phyloP scores from a whole-genome alignment of 306 rosid species.

The Neltuma alba region DNA sequence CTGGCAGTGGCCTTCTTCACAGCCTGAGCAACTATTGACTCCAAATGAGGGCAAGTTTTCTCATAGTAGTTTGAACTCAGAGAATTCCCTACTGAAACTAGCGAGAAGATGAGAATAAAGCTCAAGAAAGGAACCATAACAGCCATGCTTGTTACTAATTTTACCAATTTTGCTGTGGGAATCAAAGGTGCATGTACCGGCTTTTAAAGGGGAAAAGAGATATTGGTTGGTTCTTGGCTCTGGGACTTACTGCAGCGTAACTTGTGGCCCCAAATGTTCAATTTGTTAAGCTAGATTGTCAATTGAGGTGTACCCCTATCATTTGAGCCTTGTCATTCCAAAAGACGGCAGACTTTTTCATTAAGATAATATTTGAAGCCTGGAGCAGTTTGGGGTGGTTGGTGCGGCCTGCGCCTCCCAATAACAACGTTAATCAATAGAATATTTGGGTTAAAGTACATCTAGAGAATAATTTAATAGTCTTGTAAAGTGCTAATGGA shows the following conservation, averaged over 20 bases:
- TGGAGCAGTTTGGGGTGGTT: conserved; percentile 3
- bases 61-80: conserved; percentile 73
- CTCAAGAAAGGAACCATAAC: conserved; percentile 45
- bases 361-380: conserved; percentile 3
- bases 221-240: conserved; percentile 17
- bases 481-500: too few relatives aligned
- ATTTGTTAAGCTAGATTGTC: conserved; percentile 43
- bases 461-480: neutral
- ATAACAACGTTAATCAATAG: neutral
- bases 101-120: conserved; percentile 48
- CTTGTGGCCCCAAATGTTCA: conserved; percentile 46
- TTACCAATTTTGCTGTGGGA: conserved; percentile 22
- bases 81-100: conserved; percentile 46
- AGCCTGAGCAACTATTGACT: conserved; percentile 50
- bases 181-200: conserved; percentile 23
- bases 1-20: conserved; percentile 43
- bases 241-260: neutral
- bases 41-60: conserved; percentile 72
- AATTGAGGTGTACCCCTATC: conserved; percentile 53
- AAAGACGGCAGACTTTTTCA: conserved; percentile 42
- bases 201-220: conserved; percentile 48
- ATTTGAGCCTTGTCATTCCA: conserved; percentile 41
- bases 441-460: neutral
- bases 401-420: conserved; percentile 1
- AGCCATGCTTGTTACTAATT: conserved; percentile 43